Conservation (phyloP, 169 alveolate species). For the Besnoitia besnoiti region DNA sequence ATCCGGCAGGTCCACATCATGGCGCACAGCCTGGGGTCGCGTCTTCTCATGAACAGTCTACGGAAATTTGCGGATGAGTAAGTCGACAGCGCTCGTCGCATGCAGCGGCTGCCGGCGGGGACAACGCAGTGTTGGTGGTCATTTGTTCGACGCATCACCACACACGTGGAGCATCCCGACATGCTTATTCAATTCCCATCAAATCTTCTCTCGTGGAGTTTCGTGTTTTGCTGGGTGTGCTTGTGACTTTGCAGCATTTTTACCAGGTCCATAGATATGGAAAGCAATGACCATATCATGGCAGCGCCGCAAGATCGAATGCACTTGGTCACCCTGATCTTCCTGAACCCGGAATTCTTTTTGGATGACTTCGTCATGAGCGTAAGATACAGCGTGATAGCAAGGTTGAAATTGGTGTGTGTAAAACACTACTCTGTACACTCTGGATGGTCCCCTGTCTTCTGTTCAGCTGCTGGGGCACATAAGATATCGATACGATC, state of each 20-base stretch:
- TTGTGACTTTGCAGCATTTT: not conserved
- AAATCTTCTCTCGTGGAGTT: not conserved
- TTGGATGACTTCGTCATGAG: conserved; percentile 50
- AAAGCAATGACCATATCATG: not conserved
- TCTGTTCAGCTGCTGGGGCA: too few relatives aligned
- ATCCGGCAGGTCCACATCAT: conserved; percentile 74
- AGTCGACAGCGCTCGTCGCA: too few relatives aligned
- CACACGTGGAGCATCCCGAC: too few relatives aligned
- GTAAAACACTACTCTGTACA: too few relatives aligned
- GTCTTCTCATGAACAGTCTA: conserved; percentile 65
- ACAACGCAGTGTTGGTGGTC: too few relatives aligned
- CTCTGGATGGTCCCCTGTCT: too few relatives aligned
- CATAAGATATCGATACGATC: too few relatives aligned
- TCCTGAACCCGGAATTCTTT: conserved; percentile 57
- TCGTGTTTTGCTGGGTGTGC: not conserved
- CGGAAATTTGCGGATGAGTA: not conserved
- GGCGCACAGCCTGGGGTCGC: conserved; percentile 77
- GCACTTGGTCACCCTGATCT: conserved; percentile 47
- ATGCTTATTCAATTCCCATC: not conserved
- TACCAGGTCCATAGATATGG: not conserved
- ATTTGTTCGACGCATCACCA: too few relatives aligned
- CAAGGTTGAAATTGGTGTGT: too few relatives aligned
- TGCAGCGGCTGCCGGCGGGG: too few relatives aligned
- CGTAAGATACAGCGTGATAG: not conserved
- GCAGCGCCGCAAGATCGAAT: not conserved